Conservation (phyloP, 164 flowering plant species). For the Santalum album region DNA sequence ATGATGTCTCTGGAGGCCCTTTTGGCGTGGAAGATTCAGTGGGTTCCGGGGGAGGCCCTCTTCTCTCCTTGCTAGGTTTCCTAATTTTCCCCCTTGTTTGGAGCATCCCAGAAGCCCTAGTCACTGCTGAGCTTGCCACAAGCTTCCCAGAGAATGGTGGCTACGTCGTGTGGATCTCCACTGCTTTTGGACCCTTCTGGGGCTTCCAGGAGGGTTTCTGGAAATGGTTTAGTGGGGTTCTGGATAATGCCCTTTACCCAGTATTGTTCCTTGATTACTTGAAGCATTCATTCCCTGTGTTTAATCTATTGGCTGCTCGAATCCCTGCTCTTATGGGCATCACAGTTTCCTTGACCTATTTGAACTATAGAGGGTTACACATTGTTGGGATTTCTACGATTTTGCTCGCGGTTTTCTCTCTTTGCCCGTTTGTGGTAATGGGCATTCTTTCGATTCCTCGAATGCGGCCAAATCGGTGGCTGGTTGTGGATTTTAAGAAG, state of each 20-base stretch:
- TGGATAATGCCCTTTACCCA: constrained; percentile 88
- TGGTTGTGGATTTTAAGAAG: constrained; percentile 45
- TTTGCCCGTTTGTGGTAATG: constrained; percentile 67
- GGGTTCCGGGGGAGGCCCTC: constrained; percentile 72
- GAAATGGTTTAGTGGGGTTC: constrained; percentile 94
- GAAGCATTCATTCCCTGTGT: constrained; percentile 64
- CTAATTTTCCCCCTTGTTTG: constrained; percentile 70
- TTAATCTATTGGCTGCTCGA: constrained; percentile 38
- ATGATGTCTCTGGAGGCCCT: constrained; percentile 94
- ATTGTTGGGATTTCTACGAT: constrained; percentile 79
- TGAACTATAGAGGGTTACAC: constrained; percentile 72
- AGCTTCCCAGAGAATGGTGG: constrained; percentile 86
- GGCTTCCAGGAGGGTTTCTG: constrained; percentile 90
- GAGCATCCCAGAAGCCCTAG: constrained; percentile 87
- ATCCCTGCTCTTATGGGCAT: constrained; percentile 66
- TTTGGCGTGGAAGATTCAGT: constrained; percentile 92
- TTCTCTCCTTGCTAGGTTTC: constrained; percentile 71
- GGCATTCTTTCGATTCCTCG: constrained; percentile 55
- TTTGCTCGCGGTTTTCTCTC: constrained; percentile 60
- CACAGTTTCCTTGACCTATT: constrained; percentile 60
- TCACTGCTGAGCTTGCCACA: constrained; percentile 85
- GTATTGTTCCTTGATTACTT: constrained; percentile 81
- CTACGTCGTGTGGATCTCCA: constrained; percentile 77
- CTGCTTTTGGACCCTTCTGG: constrained; percentile 92
- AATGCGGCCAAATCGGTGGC: constrained; percentile 48